Conservation (phyloP, 768 basidiomycete genomes). For the Termitomyces eurrhizus region DNA sequence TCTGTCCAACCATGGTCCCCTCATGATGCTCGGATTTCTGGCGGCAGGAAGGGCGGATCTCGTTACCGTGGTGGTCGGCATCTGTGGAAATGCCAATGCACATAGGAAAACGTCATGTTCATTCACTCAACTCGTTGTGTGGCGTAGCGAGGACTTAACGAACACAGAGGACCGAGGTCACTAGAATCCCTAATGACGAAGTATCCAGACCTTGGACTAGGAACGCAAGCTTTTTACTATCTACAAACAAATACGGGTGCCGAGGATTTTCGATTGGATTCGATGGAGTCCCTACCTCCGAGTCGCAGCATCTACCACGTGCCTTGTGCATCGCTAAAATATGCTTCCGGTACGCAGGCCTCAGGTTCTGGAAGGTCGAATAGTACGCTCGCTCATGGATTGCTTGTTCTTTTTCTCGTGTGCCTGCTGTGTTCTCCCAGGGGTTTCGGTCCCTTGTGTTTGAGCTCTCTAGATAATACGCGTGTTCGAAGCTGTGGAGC, state of each 20-base stretch:
- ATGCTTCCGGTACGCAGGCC: background rate
- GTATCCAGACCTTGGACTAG: background rate
- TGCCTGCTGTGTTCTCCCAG: background rate
- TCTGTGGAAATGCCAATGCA: slow-evolving; percentile 2
- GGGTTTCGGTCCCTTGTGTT: background rate
- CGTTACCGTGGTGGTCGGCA: slow-evolving; percentile 1
- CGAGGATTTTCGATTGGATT: slow-evolving; percentile 7
- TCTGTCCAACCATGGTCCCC: background rate
- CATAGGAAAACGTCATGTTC: background rate
- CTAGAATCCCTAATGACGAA: background rate
- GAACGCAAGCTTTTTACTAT: background rate
- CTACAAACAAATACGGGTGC: background rate
- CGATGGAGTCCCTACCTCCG: background rate
- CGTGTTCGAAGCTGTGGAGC: background rate
- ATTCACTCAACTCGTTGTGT: slow-evolving; percentile 1
- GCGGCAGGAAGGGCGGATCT: background rate
- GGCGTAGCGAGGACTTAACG: slow-evolving; percentile 13
- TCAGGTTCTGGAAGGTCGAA: background rate
- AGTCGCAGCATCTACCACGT: background rate
- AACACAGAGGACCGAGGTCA: background rate
- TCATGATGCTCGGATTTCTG: background rate
- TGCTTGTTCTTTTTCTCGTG: background rate
- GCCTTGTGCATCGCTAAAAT: background rate
- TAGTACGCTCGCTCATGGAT: background rate
- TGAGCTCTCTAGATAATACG: background rate